Evolutionary conservation across 2,329 filamentous ascomycete species (phyloP).

Genomic region (Tolypocladium endophyticum): DNA sequence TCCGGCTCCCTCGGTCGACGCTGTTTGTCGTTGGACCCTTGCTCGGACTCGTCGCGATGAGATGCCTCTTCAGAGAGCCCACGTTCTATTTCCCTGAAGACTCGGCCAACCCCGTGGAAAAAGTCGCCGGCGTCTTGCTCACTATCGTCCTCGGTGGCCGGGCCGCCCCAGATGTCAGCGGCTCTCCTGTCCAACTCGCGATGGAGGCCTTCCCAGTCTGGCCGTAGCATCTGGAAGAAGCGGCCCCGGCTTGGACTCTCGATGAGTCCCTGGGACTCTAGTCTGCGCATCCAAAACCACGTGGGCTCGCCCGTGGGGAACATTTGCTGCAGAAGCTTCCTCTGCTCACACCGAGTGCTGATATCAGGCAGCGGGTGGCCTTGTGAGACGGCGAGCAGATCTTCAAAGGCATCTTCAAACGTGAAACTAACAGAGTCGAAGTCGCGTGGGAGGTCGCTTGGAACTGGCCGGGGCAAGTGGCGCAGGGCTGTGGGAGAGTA

Average conservation of each 20-base stretch:
- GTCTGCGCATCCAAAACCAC: constrained; percentile 28
- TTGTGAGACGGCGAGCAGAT: constrained; percentile 38
- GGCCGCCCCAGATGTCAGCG: constrained; percentile 15
- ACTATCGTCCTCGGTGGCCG: constrained; percentile 5
- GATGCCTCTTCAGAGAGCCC: constrained; percentile 1
- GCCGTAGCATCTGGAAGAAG: constrained; percentile 5
- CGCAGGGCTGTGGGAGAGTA: constrained; percentile 26
- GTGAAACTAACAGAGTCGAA: constrained; percentile 31
- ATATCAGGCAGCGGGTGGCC: constrained; percentile 31
- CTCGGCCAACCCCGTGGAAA: constrained; percentile 5
- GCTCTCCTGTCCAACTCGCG: constrained; percentile 18
- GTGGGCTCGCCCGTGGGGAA: constrained; percentile 29
- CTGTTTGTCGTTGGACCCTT: background rate
- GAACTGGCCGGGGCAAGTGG: constrained; percentile 34
- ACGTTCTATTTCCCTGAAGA: constrained; percentile 5
- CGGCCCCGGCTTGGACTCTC: constrained; percentile 15
- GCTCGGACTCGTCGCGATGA: background rate
- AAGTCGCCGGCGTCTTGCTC: constrained; percentile 5
- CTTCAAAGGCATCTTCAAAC: constrained; percentile 48
- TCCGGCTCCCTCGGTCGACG: constrained; percentile 12
- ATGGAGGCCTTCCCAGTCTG: constrained; percentile 18
- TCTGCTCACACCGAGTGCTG: constrained; percentile 20
- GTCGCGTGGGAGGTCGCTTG: constrained; percentile 29
- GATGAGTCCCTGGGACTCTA: constrained; percentile 27
- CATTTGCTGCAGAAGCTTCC: constrained; percentile 24